Conservation (phyloP, 2,329 filamentous ascomycete species). For the Colletotrichum costaricense region DNA sequence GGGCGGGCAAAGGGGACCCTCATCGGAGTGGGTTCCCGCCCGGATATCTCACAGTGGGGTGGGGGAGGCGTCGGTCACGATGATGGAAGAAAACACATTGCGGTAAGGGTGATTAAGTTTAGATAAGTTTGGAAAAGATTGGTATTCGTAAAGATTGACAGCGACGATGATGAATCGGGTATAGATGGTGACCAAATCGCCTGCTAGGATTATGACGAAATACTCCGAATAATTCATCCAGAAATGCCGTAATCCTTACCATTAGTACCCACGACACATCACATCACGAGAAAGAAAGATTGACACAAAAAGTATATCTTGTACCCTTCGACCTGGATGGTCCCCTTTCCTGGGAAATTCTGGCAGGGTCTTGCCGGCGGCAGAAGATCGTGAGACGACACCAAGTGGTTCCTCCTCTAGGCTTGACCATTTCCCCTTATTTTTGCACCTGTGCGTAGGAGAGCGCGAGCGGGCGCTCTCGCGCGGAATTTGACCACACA, state of each 20-base stretch:
- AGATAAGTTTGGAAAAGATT: too few species aligned
- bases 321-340: background rate
- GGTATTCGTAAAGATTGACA: background rate
- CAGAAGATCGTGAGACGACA: conserved; percentile 23
- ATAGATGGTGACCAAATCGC: background rate
- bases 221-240: background rate
- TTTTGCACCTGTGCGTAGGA: background rate
- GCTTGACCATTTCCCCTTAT: background rate
- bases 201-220: background rate
- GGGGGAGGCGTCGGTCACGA: background rate
- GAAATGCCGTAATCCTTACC: background rate
- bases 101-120: background rate
- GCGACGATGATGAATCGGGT: background rate
- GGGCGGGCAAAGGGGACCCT: too few species aligned
- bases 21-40: background rate
- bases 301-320: background rate
- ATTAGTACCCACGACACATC: too few species aligned
- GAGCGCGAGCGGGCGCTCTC: background rate
- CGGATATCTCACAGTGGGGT: background rate
- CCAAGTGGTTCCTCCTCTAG: conserved; percentile 9
- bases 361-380: background rate
- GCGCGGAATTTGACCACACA: background rate
- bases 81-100: background rate
- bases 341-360: too few species aligned
- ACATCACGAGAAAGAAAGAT: background rate